Evolutionary conservation across 2,329 filamentous ascomycete species (phyloP).

Genomic region (Keithomyces neogunnii): DNA sequence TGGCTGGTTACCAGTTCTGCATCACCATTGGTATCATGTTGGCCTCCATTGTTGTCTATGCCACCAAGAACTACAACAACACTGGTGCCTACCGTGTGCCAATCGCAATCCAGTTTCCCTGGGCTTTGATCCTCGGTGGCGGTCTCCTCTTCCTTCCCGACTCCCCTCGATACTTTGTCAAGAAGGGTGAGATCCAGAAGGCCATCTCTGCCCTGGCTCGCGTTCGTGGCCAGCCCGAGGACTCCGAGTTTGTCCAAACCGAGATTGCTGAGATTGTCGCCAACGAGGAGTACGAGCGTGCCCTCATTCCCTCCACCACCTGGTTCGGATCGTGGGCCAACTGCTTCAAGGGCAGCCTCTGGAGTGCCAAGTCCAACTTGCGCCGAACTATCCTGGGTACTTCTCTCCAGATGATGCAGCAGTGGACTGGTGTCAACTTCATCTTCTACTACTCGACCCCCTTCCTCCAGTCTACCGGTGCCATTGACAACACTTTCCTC

Average conservation of each 20-base stretch:
- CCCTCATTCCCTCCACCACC: constrained; percentile 54
- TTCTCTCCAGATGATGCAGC: constrained; percentile 74
- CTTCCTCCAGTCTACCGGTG: constrained; percentile 72
- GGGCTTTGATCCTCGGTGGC: constrained; percentile 64
- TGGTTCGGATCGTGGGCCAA: constrained; percentile 62
- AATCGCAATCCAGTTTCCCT: constrained; percentile 71
- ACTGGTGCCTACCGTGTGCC: constrained; percentile 71
- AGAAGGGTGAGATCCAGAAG: constrained; percentile 59
- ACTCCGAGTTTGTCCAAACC: constrained; percentile 66
- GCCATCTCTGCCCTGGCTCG: constrained; percentile 55
- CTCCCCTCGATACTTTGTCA: constrained; percentile 79
- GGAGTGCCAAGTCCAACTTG: constrained; percentile 55
- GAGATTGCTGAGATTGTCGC: constrained; percentile 84
- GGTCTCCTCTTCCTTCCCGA: constrained; percentile 75
- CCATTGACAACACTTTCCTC: constrained; percentile 70
- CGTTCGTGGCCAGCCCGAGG: constrained; percentile 64
- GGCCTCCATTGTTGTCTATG: constrained; percentile 67
- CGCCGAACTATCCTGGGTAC: constrained; percentile 65
- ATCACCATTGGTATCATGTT: constrained; percentile 73
- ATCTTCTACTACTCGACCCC: constrained; percentile 83
- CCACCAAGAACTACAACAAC: constrained; percentile 51
- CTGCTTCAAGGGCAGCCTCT: constrained; percentile 58
- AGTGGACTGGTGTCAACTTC: constrained; percentile 85
- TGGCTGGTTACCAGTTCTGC: constrained; percentile 78
- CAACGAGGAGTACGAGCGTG: constrained; percentile 79